A percentile compares a stretch with the other conserved stretches of the same genome.
Conservation (phyloP, 2,329 filamentous ascomycete genomes). For the Fusarium duplospermum region DNA sequence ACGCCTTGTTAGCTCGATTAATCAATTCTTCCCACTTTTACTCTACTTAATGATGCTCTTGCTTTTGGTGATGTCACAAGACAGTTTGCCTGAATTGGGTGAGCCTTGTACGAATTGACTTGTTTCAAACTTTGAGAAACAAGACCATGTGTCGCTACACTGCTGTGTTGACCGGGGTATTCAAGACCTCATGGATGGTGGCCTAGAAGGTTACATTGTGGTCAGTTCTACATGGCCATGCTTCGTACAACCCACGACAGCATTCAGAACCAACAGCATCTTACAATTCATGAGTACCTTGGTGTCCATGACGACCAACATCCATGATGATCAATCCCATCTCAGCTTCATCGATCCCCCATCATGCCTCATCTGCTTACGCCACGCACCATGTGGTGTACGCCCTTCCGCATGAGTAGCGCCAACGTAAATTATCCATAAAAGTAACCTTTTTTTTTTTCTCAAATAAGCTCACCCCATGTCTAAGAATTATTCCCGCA, state of each 20-base stretch:
- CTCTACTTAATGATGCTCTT: neutral
- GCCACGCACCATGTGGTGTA: constrained; percentile 9
- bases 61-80: neutral
- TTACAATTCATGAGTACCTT: neutral
- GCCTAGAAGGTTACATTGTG: neutral
- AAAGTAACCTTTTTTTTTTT: constrained; percentile 37
- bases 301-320: neutral
- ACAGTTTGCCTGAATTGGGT: neutral
- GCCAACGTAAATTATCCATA: constrained; percentile 22
- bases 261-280: neutral
- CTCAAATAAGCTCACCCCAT: neutral
- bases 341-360: neutral
- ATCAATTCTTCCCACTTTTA: neutral
- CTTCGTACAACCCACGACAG: neutral
- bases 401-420: constrained; percentile 2
- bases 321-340: neutral
- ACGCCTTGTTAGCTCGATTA: constrained; percentile 8
- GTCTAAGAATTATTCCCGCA: neutral
- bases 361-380: neutral
- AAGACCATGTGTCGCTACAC: neutral
- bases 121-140: neutral
- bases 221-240: neutral
- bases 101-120: neutral
- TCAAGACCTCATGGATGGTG: neutral
- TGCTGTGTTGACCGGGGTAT: neutral